Evolutionary conservation across 305 asterid genomes (phyloP).

Genomic region (Petunia hybrid): DNA sequence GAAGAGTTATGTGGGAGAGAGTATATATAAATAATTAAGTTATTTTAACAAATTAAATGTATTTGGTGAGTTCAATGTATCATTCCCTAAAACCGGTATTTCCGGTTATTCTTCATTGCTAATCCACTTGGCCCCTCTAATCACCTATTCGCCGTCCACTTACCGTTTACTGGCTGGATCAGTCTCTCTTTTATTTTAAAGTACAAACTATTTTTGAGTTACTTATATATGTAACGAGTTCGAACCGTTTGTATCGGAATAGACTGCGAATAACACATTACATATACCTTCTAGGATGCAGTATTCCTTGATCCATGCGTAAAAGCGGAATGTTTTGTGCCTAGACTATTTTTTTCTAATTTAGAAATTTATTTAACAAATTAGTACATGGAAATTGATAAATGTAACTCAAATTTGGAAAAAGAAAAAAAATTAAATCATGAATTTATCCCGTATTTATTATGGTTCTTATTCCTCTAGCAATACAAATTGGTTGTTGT

Average conservation of each 20-base stretch:
- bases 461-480: not conserved
- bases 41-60: conserved; percentile 29
- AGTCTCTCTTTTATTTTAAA: not conserved
- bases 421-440: not conserved
- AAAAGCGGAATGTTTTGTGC: no score
- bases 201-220: no score
- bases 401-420: not conserved
- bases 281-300: no score
- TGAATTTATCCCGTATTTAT: not conserved
- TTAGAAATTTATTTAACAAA: not conserved
- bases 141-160: conserved; percentile 7
- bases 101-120: conserved; percentile 33
- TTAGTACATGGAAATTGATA: not conserved
- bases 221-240: no score
- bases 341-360: not conserved
- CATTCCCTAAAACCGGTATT: conserved; percentile 41
- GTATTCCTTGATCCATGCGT: no score
- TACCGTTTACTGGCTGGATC: not conserved
- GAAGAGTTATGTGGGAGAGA: not conserved
- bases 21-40: not conserved
- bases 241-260: no score
- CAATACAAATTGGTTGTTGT: no score
- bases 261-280: no score
- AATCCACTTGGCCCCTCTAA: conserved; percentile 32
- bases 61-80: conserved; percentile 48